Evolutionary conservation across 352 stramenopile species (phyloP), one percentile per base, ranked within the genome.

Genomic region (Globisporangium mamillatum): DNA sequence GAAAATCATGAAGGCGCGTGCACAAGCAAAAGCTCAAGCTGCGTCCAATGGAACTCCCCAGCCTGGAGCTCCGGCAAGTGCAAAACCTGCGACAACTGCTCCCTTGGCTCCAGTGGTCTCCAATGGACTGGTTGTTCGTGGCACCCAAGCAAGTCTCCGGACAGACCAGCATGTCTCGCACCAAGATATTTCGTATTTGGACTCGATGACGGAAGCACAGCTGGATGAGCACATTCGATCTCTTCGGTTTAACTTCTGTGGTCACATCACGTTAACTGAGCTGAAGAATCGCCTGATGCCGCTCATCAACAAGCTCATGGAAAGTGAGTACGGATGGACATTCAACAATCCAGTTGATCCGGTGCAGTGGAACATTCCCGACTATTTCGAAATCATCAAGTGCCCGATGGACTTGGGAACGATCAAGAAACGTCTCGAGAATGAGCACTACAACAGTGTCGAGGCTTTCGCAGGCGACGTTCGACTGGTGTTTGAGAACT

Each of bases 361-460:
- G 7, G 90, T 98, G 62, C 85, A 93, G 63, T 90, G 96, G 75
- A 90, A 95, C 58, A 96, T 99, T 62, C 92, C 92, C 1, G 89
- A 97, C 69, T 97, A 97, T 65, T 93, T 95, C 62, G 84, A 96
- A 41, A 91, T 97, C 32, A 93, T 99, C 75, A 98, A 98, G 72
- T 95, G 93, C 58, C 97, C 98, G 0, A 99, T 99, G 97, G 98
- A 99, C 79, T 84, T 99, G 22, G 96, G 96, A 22, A 99, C 97
- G n/a, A 98, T 99, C 72, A 97, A 97, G 74, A 98, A 98, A 75
- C 84, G 92, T 1, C 71, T 99, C 32, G 97, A 99, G 68, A 97
- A 92, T 73, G 91, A 96, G 63, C 89, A 95, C 56, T 99, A 99
- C 84, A 91, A 87, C 72, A 95, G 87, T 12, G 89, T 95, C 20